These are phyloP conservation scores for Telopea speciosissima DNA, from an alignment of 177 flowering plant species.

Conservation along the genomic window DNA sequence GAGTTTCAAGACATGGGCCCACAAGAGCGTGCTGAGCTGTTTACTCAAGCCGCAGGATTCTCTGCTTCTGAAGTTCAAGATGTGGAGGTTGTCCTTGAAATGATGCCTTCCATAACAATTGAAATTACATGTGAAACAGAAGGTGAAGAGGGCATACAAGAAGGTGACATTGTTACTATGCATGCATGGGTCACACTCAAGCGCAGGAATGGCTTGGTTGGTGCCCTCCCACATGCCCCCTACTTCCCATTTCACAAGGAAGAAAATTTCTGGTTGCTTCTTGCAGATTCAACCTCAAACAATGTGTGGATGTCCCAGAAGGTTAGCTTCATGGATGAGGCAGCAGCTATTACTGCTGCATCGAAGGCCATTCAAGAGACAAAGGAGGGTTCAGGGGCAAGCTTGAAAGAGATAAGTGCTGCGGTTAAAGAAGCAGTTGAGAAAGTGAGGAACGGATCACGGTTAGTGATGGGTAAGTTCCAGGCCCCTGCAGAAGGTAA, in stretches of 20 bases:
- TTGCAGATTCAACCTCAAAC: constrained; percentile 71
- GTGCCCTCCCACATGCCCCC: constrained; percentile 85
- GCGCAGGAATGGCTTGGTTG: constrained; percentile 63
- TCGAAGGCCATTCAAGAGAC: constrained; percentile 56
- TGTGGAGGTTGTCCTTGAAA: constrained; percentile 73
- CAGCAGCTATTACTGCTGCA: constrained; percentile 47
- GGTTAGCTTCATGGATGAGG: constrained; percentile 80
- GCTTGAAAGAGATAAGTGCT: constrained; percentile 39
- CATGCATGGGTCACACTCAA: constrained; percentile 80
- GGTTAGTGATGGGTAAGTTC: constrained; percentile 76
- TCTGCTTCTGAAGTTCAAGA: constrained; percentile 60
- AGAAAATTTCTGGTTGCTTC: constrained; percentile 64
- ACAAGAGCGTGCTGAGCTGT: constrained; percentile 65
- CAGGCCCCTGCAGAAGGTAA: constrained; percentile 78
- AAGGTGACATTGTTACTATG: constrained; percentile 80
- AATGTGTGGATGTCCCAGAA: constrained; percentile 85
- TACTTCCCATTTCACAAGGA: constrained; percentile 87
- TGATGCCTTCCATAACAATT: constrained; percentile 68
- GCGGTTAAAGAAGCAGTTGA: constrained; percentile 66
- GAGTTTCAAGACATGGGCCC: constrained; percentile 61
- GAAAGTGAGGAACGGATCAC: constrained; percentile 61
- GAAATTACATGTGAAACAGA: constrained; percentile 80
- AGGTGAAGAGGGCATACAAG: constrained; percentile 96
- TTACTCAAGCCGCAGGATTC: constrained; percentile 64
- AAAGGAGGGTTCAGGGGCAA: constrained; percentile 75